Evolutionary conservation across 345 rosid species (phyloP), one percentile per base, ranked within the genome.

Genomic region (Brassica juncea): DNA sequence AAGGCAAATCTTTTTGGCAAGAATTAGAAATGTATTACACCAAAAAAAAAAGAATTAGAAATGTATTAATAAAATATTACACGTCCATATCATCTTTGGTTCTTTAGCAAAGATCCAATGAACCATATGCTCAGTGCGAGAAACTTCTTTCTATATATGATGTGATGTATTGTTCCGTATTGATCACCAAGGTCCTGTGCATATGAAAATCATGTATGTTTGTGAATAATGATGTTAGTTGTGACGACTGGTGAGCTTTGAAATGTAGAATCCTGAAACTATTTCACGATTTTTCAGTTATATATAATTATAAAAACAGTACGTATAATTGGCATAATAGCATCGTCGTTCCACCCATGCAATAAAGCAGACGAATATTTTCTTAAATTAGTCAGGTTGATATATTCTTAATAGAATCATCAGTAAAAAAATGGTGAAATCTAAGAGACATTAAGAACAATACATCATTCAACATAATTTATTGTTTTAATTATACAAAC

Each of bases 41-140:
- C 21, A 19, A 19, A 19, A 19, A 19, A 19, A 19, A 19, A 49
- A 49, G 19, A 49, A 49, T 49, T 49, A 49, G 19, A 30, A 73
- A 58, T 59, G 42, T 37, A 23, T 37, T 34, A 15, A 70, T 8
- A 77, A 64, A 25, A 49, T 35, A 5, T 23, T 69, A 70, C 14
- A 37, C 58, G 77, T 78, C 67, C 59, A 64, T 28, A 55, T 71
- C 76, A 65, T 9, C 35, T 55, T 78, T 65, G 72, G 77, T 65
- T 71, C 19, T 57, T 65, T 78, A 71, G 73, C 62, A 72, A 72
- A 79, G 62, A 66, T 78, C 77, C 77, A 78, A 78, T 58, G 68
- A 72, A 72, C 73, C 82, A 57, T 49, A 66, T 66, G 73, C 61
- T 72, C 5, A 7, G 3, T 73, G 55, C 70, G 37, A 79, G 59